These are phyloP conservation scores for Debaryomyces prosopidis DNA, from an alignment of 805 yeast genomes.

Conservation along the genomic window DNA sequence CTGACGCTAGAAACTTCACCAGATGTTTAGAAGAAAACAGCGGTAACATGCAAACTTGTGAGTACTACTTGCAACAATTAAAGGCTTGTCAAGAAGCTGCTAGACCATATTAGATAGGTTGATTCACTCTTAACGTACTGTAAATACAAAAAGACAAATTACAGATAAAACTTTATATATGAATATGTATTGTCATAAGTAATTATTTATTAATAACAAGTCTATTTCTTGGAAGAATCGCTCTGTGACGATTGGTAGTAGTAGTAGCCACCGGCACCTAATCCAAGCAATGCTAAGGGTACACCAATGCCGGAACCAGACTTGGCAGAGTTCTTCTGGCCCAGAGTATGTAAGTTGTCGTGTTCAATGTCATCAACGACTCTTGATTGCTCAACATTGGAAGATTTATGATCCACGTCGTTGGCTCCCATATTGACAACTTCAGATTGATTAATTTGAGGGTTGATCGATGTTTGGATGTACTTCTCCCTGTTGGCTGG, in stretches of 20 bases:
- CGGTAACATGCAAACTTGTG: slow-evolving; percentile 97
- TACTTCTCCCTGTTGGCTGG: slow-evolving; percentile 41
- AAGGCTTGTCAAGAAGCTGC: slow-evolving; percentile 97
- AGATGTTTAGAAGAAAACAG: slow-evolving; percentile 90
- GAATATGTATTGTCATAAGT: neutral
- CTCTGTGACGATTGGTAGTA: slow-evolving; percentile 10
- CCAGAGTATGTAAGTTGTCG: slow-evolving; percentile 23
- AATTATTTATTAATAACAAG: neutral
- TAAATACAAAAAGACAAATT: slow-evolving; percentile 1
- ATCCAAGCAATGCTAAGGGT: slow-evolving; percentile 25
- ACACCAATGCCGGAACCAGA: slow-evolving; percentile 10
- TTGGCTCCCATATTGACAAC: slow-evolving; percentile 37
- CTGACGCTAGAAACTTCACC: slow-evolving; percentile 92
- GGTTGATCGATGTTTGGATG: slow-evolving; percentile 42
- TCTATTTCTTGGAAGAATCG: slow-evolving; percentile 3
- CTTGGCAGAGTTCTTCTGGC: slow-evolving; percentile 5
- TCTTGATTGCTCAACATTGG: slow-evolving; percentile 29
- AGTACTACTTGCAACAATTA: slow-evolving; percentile 93
- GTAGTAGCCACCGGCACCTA: slow-evolving; percentile 32
- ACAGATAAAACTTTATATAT: neutral
- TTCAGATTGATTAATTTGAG: slow-evolving; percentile 36
- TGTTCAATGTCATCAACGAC: slow-evolving; percentile 42
- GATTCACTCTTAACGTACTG: neutral
- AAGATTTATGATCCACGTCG: slow-evolving; percentile 36
- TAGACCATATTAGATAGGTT: slow-evolving; percentile 58